phyloP scores from a whole-genome alignment of 2,329 filamentous ascomycete species.

The Chalara sp. region DNA sequence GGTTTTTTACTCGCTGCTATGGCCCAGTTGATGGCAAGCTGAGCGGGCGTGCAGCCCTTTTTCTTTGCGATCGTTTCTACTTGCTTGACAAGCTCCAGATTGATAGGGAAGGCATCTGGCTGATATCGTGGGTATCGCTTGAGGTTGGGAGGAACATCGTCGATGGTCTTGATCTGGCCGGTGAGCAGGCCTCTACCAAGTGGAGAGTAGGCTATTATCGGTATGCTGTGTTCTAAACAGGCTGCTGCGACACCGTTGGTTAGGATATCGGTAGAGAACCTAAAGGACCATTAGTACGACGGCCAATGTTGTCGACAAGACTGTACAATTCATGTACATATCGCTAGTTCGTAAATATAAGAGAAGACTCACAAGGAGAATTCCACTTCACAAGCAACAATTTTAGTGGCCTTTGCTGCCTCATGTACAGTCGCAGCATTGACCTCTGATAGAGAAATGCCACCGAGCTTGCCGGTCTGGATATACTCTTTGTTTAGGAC shows the following conservation, averaged over 20 bases:
- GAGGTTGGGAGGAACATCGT: conserved; percentile 50
- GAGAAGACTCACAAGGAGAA: conserved; percentile 30
- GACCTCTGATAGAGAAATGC: conserved; percentile 37
- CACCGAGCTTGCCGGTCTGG: conserved; percentile 36
- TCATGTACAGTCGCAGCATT: conserved; percentile 34
- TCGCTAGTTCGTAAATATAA: no score
- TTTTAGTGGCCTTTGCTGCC: conserved; percentile 31
- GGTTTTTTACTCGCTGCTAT: conserved; percentile 20
- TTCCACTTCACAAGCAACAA: conserved; percentile 41
- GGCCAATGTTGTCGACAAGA: no score
- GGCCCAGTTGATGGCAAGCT: conserved; percentile 58
- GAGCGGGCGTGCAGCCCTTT: conserved; percentile 54
- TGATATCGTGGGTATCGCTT: conserved; percentile 59
- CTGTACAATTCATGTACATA: no score
- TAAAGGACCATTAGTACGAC: no score
- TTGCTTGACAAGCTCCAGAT: conserved; percentile 53
- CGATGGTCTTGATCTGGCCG: conserved; percentile 39
- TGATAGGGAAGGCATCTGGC: conserved; percentile 54
- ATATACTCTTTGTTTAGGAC: conserved; percentile 30
- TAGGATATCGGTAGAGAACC: conserved; percentile 30
- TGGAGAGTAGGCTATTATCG: conserved; percentile 67
- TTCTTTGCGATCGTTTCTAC: conserved; percentile 50
- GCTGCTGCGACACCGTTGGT: conserved; percentile 35
- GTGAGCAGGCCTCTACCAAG: conserved; percentile 56
- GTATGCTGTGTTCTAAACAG: conserved; percentile 58